Evolutionary conservation across 75 land plant genomes (phyloP), one percentile per base, ranked within the genome.

Genomic region (Cryptomeria japonica): DNA sequence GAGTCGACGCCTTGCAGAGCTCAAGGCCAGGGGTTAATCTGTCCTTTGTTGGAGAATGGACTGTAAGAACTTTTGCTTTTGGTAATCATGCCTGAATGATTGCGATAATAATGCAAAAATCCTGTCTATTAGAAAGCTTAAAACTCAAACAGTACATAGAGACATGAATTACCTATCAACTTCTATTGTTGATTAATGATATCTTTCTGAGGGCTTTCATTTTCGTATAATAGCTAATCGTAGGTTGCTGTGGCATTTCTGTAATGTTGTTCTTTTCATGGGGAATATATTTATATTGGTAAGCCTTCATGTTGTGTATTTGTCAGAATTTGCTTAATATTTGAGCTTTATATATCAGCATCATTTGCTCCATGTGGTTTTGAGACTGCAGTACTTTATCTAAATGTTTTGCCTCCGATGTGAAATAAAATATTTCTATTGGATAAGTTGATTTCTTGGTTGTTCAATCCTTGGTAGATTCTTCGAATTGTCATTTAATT

Each of bases 1-100:
- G 41, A 90, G 95, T 64, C 87, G 95, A 84, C 86, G 96, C 5
- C 92, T 96, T 49, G 97, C 96, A 0, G 97, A 96, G 77, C 94
- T 96, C 58, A 93, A 93, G 89, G 87, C 93, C 76, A 90, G 92
- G 90, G 93, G 96, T n/a, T 95, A 80, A 89, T 55, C 49, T 46
- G n/a, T 46, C 51, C 32, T 7, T 82, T 82, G 22, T 46, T 28
- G 1, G 47, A 25, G 3, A 9, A 25, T 25, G 46, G 22, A n/a
- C 15, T 46, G 31, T 25, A 82, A 13, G 28, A 82, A 0, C 31
- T 46, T 64, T 82, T 1, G 13, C 84, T 22, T 28, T 28, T 80
- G 51, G 47, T 80, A 80, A 42, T 80, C 42, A 28, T 42, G 0
- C 14, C 84, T 25, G 55, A 51, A 51, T 51, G 55, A 51, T 51